phyloP scores from a whole-genome alignment of 371 early-diverging fungal genomes.

The Rhizopus sp. region DNA sequence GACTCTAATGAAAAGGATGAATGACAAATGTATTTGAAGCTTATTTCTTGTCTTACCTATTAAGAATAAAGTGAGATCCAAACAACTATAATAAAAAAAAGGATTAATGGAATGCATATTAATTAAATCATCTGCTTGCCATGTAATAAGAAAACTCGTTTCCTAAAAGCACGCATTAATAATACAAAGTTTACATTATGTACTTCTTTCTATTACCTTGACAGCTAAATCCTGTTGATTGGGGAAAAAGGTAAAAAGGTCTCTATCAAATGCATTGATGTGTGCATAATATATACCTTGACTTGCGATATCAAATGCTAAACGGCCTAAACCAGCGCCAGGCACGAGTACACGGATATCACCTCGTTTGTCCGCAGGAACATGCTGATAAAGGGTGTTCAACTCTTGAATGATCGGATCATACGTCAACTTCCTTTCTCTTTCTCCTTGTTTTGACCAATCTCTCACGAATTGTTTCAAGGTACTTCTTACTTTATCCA shows the following conservation, averaged over 20 bases:
- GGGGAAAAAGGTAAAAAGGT: background rate
- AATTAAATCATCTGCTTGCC: constrained; percentile 44
- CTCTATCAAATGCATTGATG: background rate
- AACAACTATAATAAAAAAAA: constrained; percentile 55
- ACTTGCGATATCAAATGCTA: constrained; percentile 84
- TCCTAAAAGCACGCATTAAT: constrained; percentile 23
- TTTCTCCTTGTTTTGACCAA: constrained; percentile 80
- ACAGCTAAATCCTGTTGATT: constrained; percentile 76
- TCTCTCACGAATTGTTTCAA: constrained; percentile 93
- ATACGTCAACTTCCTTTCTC: constrained; percentile 81
- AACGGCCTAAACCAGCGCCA: constrained; percentile 89
- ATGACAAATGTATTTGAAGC: background rate
- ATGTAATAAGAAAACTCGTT: constrained; percentile 82
- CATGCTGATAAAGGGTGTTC: constrained; percentile 49
- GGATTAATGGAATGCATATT: background rate
- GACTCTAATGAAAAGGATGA: constrained; percentile 25
- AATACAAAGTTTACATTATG: background rate
- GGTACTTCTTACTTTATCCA: constrained; percentile 89
- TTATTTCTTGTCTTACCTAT: constrained; percentile 47
- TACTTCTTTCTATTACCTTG: constrained; percentile 48
- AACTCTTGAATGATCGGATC: constrained; percentile 78
- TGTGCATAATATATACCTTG: constrained; percentile 37
- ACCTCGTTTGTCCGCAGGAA: constrained; percentile 55
- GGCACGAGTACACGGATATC: constrained; percentile 75
- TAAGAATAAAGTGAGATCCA: constrained; percentile 86